phyloP scores from a whole-genome alignment of 305 asterid species.

The Fraxinus velutina region DNA sequence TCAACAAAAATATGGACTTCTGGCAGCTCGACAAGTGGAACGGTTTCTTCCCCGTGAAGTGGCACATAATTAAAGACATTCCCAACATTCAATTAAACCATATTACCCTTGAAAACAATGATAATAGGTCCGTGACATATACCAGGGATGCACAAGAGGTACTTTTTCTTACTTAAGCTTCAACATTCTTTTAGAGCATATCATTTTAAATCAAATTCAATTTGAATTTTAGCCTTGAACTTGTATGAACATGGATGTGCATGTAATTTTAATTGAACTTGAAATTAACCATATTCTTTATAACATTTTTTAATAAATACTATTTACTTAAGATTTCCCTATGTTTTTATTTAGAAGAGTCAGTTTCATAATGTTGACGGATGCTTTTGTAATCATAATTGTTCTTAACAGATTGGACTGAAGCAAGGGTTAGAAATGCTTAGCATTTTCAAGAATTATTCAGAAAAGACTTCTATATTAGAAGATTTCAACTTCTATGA shows the following conservation, averaged over 20 bases:
- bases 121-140: conserved; percentile 53
- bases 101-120: conserved; percentile 66
- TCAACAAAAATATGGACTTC: conserved; percentile 68
- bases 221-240: not conserved
- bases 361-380: not conserved
- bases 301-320: not conserved
- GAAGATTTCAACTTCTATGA: conserved; percentile 76
- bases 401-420: conserved; percentile 49
- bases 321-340: not conserved
- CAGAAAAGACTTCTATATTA: conserved; percentile 54
- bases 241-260: not conserved
- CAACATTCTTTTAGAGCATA: not conserved
- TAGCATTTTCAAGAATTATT: conserved; percentile 54
- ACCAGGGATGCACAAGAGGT: conserved; percentile 87
- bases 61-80: conserved; percentile 71
- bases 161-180: not conserved
- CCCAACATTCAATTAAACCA: conserved; percentile 52
- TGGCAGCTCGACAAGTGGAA: conserved; percentile 88
- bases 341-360: not conserved
- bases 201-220: not conserved
- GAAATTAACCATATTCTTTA: not conserved
- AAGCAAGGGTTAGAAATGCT: conserved; percentile 79
- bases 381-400: not conserved
- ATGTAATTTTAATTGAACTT: not conserved
- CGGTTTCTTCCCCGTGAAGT: conserved; percentile 70